Evolutionary conservation across 2,329 filamentous ascomycete genomes (phyloP).

Genomic region (Teratosphaeria gauchensis): DNA sequence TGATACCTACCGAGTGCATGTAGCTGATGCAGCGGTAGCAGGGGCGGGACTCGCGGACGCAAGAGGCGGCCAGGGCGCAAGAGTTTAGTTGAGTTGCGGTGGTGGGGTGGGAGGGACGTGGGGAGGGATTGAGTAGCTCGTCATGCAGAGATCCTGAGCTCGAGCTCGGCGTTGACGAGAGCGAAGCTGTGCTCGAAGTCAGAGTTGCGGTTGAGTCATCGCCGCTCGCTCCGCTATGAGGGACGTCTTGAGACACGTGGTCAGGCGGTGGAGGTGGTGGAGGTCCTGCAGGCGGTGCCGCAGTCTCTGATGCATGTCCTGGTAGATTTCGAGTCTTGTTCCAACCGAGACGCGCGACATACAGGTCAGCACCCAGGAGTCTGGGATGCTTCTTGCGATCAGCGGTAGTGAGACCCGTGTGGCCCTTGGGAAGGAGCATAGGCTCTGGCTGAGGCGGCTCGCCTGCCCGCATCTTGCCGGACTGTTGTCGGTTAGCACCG

Average conservation of each 20-base stretch:
- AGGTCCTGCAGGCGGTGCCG: neutral
- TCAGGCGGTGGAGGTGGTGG: neutral
- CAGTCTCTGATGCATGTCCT: neutral
- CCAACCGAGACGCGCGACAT: slow-evolving; percentile 38
- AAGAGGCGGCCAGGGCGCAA: slow-evolving; percentile 10
- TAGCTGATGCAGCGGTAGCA: slow-evolving; percentile 45
- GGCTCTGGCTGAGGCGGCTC: slow-evolving; percentile 16
- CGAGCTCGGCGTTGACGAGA: slow-evolving; percentile 7
- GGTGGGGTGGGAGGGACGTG: slow-evolving; percentile 3
- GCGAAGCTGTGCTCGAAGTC: slow-evolving; percentile 6
- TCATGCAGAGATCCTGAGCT: slow-evolving; percentile 38
- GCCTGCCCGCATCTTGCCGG: slow-evolving; percentile 12
- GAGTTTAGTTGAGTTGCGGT: neutral
- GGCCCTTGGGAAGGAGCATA: slow-evolving; percentile 23
- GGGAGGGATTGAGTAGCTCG: slow-evolving; percentile 29
- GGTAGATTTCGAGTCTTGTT: slow-evolving; percentile 2
- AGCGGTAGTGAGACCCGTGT: slow-evolving; percentile 15
- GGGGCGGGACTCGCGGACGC: slow-evolving; percentile 34
- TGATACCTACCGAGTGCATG: slow-evolving; percentile 44
- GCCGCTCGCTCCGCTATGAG: neutral
- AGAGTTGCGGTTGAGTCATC: slow-evolving; percentile 2
- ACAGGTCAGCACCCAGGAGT: slow-evolving; percentile 42
- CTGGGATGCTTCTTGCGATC: slow-evolving; percentile 38
- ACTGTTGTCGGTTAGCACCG: slow-evolving; percentile 8
- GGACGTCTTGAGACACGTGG: neutral